Percentiles rank a stretch among this genome's conserved stretches.
Conservation (phyloP, 2,329 filamentous ascomycete species). For the Metarhizium guizhouense region DNA sequence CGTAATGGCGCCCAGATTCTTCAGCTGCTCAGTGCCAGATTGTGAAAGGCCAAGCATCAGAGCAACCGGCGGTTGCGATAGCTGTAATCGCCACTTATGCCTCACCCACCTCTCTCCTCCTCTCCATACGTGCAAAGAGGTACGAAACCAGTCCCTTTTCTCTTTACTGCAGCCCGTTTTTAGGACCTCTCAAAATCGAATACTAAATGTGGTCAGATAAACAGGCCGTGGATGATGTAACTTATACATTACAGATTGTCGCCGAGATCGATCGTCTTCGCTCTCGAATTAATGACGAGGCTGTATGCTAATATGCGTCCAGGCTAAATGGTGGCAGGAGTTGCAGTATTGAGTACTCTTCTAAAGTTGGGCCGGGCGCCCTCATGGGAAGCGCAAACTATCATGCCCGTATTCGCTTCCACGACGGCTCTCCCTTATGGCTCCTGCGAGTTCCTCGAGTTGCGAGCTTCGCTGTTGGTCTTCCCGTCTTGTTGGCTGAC, state of each 20-base stretch:
- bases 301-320: neutral
- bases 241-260: neutral
- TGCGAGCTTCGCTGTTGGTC: conserved; percentile 6
- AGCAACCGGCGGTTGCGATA: too few relatives aligned
- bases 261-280: neutral
- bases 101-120: too few relatives aligned
- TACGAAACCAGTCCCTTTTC: neutral
- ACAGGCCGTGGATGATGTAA: neutral
- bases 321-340: neutral
- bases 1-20: too few relatives aligned
- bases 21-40: too few relatives aligned
- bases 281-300: neutral
- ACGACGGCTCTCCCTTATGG: conserved; percentile 16
- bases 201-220: neutral
- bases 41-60: too few relatives aligned
- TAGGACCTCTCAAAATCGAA: neutral
- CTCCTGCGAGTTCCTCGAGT: conserved; percentile 16
- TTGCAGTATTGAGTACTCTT: conserved; percentile 9
- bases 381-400: conserved; percentile 20
- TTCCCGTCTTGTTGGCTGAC: conserved; percentile 6
- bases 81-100: too few relatives aligned
- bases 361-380: conserved; percentile 8
- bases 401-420: conserved; percentile 19
- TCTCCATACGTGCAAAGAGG: too few relatives aligned
- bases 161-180: neutral